These are phyloP conservation scores for Sherardia arvensis DNA, from an alignment of 257 asterid species.

Conservation along the genomic window DNA sequence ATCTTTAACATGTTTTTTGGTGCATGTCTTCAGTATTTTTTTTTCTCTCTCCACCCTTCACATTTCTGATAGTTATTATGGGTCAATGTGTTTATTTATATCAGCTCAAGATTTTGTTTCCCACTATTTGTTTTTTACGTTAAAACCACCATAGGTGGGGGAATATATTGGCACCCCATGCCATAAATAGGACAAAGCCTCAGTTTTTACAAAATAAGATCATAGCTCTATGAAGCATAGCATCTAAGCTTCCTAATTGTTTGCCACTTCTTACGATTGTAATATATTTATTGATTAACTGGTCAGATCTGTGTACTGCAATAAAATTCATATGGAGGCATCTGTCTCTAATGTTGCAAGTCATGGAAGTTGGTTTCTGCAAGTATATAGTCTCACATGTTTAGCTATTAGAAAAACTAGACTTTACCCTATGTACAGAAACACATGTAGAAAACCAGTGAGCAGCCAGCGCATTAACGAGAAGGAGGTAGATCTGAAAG, in stretches of 20 bases:
- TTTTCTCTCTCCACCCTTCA: no score
- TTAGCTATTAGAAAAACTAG: background rate
- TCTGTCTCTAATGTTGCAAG: background rate
- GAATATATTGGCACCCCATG: no score
- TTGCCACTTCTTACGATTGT: background rate
- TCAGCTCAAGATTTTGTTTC: background rate
- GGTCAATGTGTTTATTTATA: background rate
- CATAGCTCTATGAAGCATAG: no score
- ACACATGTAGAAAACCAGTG: background rate
- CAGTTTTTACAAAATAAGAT: no score
- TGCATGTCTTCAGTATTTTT: no score
- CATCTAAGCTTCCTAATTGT: no score
- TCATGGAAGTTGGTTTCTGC: background rate
- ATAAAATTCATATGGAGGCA: background rate
- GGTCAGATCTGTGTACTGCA: background rate
- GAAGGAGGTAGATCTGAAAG: background rate
- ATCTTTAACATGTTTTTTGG: background rate
- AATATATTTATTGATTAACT: background rate
- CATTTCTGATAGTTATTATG: background rate
- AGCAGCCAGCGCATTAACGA: background rate
- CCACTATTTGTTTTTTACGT: no score
- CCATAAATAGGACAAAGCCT: no score
- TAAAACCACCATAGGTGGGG: no score
- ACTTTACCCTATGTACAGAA: background rate
- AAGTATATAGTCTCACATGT: background rate